Evolutionary conservation across 768 basidiomycete species (phyloP), one percentile per base, ranked within the genome.

Genomic region (Paxillus involutus): DNA sequence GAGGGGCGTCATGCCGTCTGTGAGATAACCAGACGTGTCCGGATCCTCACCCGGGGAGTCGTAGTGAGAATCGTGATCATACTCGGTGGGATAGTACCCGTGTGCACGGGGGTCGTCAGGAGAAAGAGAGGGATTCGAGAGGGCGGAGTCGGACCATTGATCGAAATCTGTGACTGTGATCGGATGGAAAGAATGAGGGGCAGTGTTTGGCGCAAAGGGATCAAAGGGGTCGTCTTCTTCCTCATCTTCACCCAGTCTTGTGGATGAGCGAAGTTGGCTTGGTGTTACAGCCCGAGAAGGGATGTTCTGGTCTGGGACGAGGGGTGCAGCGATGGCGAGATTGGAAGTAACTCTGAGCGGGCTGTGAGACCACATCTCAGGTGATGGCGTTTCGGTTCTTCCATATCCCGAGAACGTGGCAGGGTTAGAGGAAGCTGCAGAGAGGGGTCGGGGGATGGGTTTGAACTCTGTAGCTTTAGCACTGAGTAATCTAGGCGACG

Each of bases 1-100:
- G 63, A 99, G 89, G 1, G 97, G 97, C 1, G 96, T 96, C 93
- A 99, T 96, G 42, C 94, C 94, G 66, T 91, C 89, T 0, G 88
- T 89, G 47, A 92, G 80, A 71, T 83, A 76, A 33, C 82, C 80
- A 35, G 78, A 73, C 12, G 78, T 77, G 36, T 86, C 82, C 6
- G 75, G 73, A 52, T 83, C 82, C 47, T 76, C 71, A 7, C 59
- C 60, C n/a, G 63, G 59, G 17, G 56, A 57, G 47, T 71, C 69
- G 33, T 61, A 71, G 40, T 71, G 67, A 53, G 59, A 44, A 51
- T 73, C 74, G 44, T 64, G 71, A 21, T 70, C 65, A 32, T 66
- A 70, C 19, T 54, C 62, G n/a, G 54, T 45, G 55, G 67, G 44
- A 62, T 71, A 56, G 58, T 69, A 63, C 44, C 68, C 68, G 4